Conservation (phyloP, 495 filamentous ascomycete species). For the Pyronema omphalodes region DNA sequence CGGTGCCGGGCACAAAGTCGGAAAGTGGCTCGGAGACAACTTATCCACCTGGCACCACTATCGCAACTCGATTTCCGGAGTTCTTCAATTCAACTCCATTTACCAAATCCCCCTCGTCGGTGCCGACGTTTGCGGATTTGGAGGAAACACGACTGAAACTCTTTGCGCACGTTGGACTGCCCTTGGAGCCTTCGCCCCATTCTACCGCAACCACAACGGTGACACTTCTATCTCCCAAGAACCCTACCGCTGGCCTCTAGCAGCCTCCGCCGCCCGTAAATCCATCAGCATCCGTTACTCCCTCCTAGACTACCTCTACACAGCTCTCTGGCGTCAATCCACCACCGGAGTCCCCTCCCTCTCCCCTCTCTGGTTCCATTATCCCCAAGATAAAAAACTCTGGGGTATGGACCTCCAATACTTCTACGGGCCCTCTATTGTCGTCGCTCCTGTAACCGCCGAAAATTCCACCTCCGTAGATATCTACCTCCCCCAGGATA, state of each 20-base stretch:
- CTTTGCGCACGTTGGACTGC: constrained; percentile 72
- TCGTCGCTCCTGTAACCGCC: constrained; percentile 55
- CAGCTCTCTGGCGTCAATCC: constrained; percentile 45
- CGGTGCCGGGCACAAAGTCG: constrained; percentile 57
- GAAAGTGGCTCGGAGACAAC: constrained; percentile 85
- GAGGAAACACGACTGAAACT: constrained; percentile 48
- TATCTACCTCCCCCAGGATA: constrained; percentile 54
- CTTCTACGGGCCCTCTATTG: constrained; percentile 51
- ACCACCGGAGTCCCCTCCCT: constrained; percentile 47
- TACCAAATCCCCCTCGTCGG: constrained; percentile 81
- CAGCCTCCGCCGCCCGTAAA: constrained; percentile 46
- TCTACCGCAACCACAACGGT: constrained; percentile 65
- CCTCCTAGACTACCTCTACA: constrained; percentile 71
- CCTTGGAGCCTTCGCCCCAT: constrained; percentile 64
- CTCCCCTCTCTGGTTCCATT: constrained; percentile 52
- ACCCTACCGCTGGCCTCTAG: constrained; percentile 54
- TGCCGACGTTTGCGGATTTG: constrained; percentile 67
- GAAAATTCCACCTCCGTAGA: constrained; percentile 43
- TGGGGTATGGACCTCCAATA: constrained; percentile 47
- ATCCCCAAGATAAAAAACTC: constrained; percentile 46
- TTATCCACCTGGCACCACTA: constrained; percentile 54
- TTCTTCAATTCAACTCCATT: constrained; percentile 57
- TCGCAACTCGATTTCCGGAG: constrained; percentile 44
- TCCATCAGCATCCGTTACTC: constrained; percentile 59
- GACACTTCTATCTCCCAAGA: constrained; percentile 42